A percentile compares a stretch with the other conserved stretches of the same genome.
Conservation (phyloP, 2,329 filamentous ascomycete genomes). For the Trichoderma lentiforme region DNA sequence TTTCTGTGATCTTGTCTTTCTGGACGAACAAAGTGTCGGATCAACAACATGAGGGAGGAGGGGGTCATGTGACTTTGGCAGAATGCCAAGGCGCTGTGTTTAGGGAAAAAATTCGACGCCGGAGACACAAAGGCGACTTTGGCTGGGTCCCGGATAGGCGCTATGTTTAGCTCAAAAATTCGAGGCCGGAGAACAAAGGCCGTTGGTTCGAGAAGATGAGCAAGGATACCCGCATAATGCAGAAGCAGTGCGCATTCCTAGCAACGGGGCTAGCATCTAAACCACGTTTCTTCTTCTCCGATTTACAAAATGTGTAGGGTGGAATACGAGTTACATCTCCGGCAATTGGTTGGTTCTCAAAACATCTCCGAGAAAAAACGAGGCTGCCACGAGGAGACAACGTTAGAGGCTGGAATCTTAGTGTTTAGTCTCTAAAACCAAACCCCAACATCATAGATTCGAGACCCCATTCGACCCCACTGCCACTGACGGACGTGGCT, state of each 20-base stretch:
- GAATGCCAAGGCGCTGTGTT: not conserved
- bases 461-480: not conserved
- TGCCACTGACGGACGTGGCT: not conserved
- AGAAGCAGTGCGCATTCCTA: not conserved
- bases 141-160: too few relatives aligned
- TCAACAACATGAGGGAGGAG: too few relatives aligned
- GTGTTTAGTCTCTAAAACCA: not conserved
- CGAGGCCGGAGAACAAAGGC: not conserved
- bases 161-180: not conserved
- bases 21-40: not conserved
- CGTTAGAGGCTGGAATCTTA: not conserved
- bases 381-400: not conserved
- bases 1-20: not conserved
- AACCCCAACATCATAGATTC: not conserved
- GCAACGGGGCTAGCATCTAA: not conserved
- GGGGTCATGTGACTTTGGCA: not conserved
- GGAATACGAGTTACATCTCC: not conserved
- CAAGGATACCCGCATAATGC: not conserved
- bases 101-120: not conserved
- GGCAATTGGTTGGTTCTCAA: not conserved
- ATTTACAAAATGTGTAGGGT: not conserved
- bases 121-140: too few relatives aligned
- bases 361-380: not conserved
- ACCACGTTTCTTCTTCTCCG: not conserved
- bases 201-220: not conserved